Evolutionary conservation across 371 early-diverging fungal genomes (phyloP).

Genomic region (Haplosporangium sp.): DNA sequence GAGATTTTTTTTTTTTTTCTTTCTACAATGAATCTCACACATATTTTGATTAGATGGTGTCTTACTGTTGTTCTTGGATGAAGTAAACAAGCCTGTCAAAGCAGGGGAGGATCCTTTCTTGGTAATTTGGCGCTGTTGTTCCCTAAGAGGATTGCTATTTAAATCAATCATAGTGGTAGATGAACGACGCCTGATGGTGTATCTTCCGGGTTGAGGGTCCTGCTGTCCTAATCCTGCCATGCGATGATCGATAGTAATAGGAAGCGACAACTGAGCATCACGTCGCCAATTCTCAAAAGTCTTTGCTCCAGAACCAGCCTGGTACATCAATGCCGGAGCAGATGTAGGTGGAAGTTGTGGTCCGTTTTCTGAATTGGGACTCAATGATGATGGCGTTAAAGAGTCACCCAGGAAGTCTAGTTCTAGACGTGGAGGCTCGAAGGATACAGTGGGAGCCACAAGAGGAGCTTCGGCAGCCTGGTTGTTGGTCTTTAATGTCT

Average conservation of each 20-base stretch:
- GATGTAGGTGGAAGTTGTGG: slow-evolving; percentile 7
- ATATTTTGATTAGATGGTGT: background rate
- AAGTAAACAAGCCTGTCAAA: background rate
- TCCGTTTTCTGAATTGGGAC: background rate
- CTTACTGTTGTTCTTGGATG: slow-evolving; percentile 31
- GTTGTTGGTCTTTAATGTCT: slow-evolving; percentile 19
- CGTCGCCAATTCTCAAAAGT: slow-evolving; percentile 25
- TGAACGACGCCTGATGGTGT: slow-evolving; percentile 33
- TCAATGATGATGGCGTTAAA: slow-evolving; percentile 3
- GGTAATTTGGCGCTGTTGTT: slow-evolving; percentile 29
- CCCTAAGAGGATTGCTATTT: slow-evolving; percentile 25
- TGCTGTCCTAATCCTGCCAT: background rate
- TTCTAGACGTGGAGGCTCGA: slow-evolving; percentile 48
- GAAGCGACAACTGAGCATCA: slow-evolving; percentile 25
- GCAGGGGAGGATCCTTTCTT: slow-evolving; percentile 13
- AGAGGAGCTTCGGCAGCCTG: slow-evolving; percentile 1
- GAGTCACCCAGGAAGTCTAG: slow-evolving; percentile 33
- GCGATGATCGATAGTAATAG: slow-evolving; percentile 1
- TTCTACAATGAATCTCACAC: background rate
- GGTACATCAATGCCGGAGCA: slow-evolving; percentile 34
- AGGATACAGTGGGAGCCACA: slow-evolving; percentile 19
- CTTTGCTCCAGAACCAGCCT: background rate
- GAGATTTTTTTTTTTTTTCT: slow-evolving; percentile 2
- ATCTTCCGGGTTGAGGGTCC: slow-evolving; percentile 28
- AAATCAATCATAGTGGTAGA: slow-evolving; percentile 30